Base-by-base conservation (phyloP, 352 stramenopile species). In the Phytophthora boehmeriae region DNA sequence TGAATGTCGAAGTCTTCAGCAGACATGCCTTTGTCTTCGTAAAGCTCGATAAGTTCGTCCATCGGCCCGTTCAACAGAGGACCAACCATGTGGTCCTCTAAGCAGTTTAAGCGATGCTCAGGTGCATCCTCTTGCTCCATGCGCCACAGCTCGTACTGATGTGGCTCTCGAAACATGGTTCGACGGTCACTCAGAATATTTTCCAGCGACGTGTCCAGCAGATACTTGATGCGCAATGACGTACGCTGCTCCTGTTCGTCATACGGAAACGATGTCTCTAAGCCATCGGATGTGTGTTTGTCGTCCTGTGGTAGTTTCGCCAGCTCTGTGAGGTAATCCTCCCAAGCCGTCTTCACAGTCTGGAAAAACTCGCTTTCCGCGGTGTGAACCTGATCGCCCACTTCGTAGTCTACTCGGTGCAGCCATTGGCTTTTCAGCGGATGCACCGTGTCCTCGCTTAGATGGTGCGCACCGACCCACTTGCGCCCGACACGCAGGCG, bases 121-220 rank as follows among this genome's bases (percentile, higher is more conserved):
- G 51, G 32, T 4, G 69, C 66, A 56, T 92, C 82, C 51, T 92
- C 80, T 64, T 88, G 80, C 46, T 86, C 76, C 83, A 92, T 92
- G 14, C 78, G 62, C 80, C 83, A 92, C 19, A 75, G 36, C 44
- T 92, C 80, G 44, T 72, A 92, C 45, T 87, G 74, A 39, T 82
- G 39, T 1, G 76, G 54, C 5, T 54, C 56, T 9, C 76, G 67
- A 27, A 92, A 90, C 58, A 87, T 65, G 8, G 83, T 87, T 25
- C 73, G 58, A 4, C 48, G 64, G 38, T 88, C 78, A 38, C 62
- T 80, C 27, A 89, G 44, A 14, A 89, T 78, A 0, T 52, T 64
- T 25, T 86, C 75, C 14, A 89, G 59, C 25, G 82, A 80, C 1
- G 82, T 88, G 45, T 87, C 77, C 6, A 91, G 66, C 41, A 91